A percentile compares a stretch with the other conserved stretches of the same genome.
phyloP scores from a whole-genome alignment of 2,329 filamentous ascomycete genomes.

The Fusarium sp. region DNA sequence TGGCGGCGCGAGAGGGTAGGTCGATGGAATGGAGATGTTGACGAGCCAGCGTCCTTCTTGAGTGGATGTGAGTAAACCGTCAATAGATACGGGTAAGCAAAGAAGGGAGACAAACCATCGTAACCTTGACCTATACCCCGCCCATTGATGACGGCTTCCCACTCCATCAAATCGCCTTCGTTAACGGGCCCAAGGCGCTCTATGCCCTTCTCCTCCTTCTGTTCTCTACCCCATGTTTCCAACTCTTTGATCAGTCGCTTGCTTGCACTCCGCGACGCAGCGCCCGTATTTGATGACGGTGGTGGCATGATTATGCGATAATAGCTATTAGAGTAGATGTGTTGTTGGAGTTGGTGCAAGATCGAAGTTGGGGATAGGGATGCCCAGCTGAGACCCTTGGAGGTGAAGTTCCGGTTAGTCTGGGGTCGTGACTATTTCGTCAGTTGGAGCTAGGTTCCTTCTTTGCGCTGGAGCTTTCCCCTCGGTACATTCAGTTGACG shows the following conservation, averaged over 20 bases:
- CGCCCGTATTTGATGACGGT: conserved; percentile 34
- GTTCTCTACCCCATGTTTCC: conserved; percentile 63
- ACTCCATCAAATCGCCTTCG: conserved; percentile 67
- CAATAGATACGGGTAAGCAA: neutral
- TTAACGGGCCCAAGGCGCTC: conserved; percentile 68
- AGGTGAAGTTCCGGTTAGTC: conserved; percentile 11
- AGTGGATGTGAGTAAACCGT: neutral
- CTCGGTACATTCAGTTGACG: conserved; percentile 22
- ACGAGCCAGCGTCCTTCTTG: conserved; percentile 85
- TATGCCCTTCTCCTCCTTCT: conserved; percentile 63
- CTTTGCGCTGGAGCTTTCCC: conserved; percentile 10
- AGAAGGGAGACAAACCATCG: conserved; percentile 56
- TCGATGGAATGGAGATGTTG: conserved; percentile 77
- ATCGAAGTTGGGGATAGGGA: neutral
- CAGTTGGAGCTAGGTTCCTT: conserved; percentile 21
- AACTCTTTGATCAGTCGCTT: conserved; percentile 71
- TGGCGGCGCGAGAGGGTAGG: conserved; percentile 84
- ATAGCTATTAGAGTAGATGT: neutral
- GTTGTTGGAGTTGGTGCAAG: neutral
- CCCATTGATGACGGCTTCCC: conserved; percentile 72
- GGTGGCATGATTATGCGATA: conserved; percentile 30
- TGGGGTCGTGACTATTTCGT: conserved; percentile 36
- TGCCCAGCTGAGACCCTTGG: conserved; percentile 4
- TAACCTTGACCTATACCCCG: conserved; percentile 66
- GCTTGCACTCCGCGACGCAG: conserved; percentile 59